Base-by-base conservation (phyloP, 495 filamentous ascomycete genomes). In the Trichoderma virens region DNA sequence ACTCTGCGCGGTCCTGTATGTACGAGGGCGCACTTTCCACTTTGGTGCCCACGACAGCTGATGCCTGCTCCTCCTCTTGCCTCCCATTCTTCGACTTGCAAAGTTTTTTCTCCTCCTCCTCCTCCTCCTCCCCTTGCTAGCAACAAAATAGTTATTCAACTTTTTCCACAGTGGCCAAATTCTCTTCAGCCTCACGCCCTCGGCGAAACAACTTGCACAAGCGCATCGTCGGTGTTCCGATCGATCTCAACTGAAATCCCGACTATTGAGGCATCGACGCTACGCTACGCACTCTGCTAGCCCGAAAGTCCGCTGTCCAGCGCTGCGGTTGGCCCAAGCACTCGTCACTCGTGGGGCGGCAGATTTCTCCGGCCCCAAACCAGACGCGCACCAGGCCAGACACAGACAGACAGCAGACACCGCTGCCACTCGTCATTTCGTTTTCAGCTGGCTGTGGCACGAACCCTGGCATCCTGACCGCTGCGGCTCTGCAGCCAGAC, bases 241-340 rank as follows among this genome's bases (percentile, higher is more conserved):
- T 30, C 51, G 51, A 56, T 56, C 51, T 28, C 9, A 56, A 35
- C 13, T 35, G 51, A 27, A 27, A 56, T 27, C 43, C 27, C 27
- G 51, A 30, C 51, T 56, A 56, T 56, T 56, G 51, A 56, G 20
- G 2, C 25, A 56, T 56, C 51, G 51, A 56, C 51, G 25, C 51
- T 27, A 28, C 13, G 51, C 51, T 5, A 28, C 27, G 25, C 51
- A 51, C 41, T n/a, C 45, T n/a, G 45, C 45, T 51, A 51, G n/a
- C 45, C n/a, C 45, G 38, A 41, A 41, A 3, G 2, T 47, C 43
- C n/a, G 18, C 43, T 6, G 16, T 47, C 43, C 18, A 47, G n/a
- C 51, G 11, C 13, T 56, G 11, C 27, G 51, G 51, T 56, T 56
- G 51, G 51, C 20, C 23, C 51, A 30, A 13, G 51, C 23, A 30